phyloP scores from a whole-genome alignment of 176 grass and related monocot species.

The Eragrostis curvula region DNA sequence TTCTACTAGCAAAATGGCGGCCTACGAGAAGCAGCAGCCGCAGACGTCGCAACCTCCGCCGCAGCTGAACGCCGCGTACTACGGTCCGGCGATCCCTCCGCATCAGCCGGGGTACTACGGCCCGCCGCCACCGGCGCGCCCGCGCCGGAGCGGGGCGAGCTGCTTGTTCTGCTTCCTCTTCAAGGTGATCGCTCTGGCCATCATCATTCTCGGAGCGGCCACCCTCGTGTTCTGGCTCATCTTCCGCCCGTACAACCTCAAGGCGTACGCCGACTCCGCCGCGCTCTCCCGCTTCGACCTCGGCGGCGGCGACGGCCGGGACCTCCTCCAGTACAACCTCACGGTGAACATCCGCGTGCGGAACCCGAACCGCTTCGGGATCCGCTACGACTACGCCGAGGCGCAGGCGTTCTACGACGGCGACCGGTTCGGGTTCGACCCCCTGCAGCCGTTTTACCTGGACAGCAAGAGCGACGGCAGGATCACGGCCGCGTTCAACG shows the following conservation, averaged over 20 bases:
- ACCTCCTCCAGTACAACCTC: conserved; percentile 57
- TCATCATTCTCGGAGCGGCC: conserved; percentile 45
- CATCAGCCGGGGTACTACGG: conserved; percentile 46
- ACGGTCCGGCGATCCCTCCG: conserved; percentile 55
- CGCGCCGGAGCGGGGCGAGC: conserved; percentile 2
- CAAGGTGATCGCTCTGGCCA: conserved; percentile 32
- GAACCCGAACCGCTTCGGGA: conserved; percentile 60
- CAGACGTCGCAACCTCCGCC: conserved; percentile 31
- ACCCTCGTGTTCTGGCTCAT: conserved; percentile 61
- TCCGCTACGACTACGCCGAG: conserved; percentile 60
- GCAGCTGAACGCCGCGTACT: conserved; percentile 52
- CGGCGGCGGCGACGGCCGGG: background rate
- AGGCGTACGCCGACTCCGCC: conserved; percentile 56
- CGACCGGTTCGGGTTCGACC: conserved; percentile 48
- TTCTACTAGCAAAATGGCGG: conserved; percentile 21
- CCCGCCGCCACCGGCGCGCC: background rate
- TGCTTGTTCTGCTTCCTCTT: conserved; percentile 48
- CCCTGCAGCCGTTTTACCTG: conserved; percentile 57
- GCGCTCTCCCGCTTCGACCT: conserved; percentile 64
- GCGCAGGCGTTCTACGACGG: conserved; percentile 55
- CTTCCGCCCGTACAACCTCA: conserved; percentile 46
- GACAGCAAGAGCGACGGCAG: conserved; percentile 54
- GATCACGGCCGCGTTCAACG: conserved; percentile 37
- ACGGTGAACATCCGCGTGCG: conserved; percentile 57
- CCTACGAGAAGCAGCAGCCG: conserved; percentile 48